Evolutionary conservation across 116 monocot genomes (phyloP).

Genomic region (Trichopus zeylanicus): DNA sequence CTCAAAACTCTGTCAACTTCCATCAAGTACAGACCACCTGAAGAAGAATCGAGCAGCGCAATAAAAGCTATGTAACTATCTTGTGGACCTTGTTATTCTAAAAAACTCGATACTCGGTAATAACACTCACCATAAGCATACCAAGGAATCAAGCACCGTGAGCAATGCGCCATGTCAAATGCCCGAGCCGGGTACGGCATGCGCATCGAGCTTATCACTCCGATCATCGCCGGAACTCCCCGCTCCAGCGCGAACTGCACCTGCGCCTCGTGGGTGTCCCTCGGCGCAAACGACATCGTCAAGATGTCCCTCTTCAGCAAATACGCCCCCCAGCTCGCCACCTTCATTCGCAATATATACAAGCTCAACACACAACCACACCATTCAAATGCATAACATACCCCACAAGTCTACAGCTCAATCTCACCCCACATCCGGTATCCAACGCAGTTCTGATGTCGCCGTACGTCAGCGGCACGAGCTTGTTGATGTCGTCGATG

Average conservation of each 20-base stretch:
- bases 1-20: slow-evolving; percentile 29
- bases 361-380: background rate
- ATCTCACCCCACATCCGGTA: slow-evolving; percentile 71
- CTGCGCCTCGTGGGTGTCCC: slow-evolving; percentile 1
- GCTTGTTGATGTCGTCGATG: slow-evolving; percentile 61
- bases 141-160: slow-evolving; percentile 22
- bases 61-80: too few species aligned
- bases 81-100: too few species aligned
- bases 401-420: background rate
- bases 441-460: slow-evolving; percentile 72
- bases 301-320: slow-evolving; percentile 53
- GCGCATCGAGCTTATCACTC: slow-evolving; percentile 40
- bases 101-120: background rate
- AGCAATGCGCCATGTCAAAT: slow-evolving; percentile 13
- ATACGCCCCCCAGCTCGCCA: slow-evolving; percentile 17
- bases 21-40: slow-evolving; percentile 67
- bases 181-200: slow-evolving; percentile 54
- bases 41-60: background rate
- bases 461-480: slow-evolving; percentile 48
- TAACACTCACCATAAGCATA: slow-evolving; percentile 18
- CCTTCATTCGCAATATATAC: slow-evolving; percentile 19
- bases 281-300: slow-evolving; percentile 44
- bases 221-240: slow-evolving; percentile 67
- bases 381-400: background rate
- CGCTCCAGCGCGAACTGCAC: background rate